These are phyloP conservation scores for Aspergillus terreus DNA, from an alignment of 2,329 filamentous ascomycete genomes.

Conservation along the genomic window DNA sequence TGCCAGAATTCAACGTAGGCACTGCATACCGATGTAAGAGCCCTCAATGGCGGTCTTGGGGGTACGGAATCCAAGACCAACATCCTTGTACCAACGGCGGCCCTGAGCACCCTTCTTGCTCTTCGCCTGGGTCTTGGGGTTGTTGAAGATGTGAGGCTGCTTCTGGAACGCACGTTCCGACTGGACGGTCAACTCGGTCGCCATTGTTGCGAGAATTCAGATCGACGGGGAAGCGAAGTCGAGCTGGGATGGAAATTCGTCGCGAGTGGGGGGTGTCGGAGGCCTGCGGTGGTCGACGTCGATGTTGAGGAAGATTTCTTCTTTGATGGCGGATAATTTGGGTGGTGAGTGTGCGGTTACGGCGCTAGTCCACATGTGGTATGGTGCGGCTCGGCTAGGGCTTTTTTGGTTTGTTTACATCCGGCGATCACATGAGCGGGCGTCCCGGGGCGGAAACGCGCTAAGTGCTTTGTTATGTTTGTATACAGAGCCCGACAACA, in stretches of 20 bases:
- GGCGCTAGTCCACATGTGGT: slow-evolving; percentile 28
- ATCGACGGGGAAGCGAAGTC: slow-evolving; percentile 40
- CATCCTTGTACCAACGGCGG: slow-evolving; percentile 99
- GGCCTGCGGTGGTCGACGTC: slow-evolving; percentile 35
- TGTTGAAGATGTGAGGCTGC: slow-evolving; percentile 99
- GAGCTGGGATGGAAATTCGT: slow-evolving; percentile 31
- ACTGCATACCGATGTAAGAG: slow-evolving; percentile 91
- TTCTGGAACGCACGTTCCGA: slow-evolving; percentile 99
- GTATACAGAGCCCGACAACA: not conserved
- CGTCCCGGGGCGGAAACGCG: slow-evolving; percentile 25
- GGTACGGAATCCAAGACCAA: slow-evolving; percentile 98
- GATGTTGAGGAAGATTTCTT: slow-evolving; percentile 41
- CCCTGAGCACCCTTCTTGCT: slow-evolving; percentile 81
- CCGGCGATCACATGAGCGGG: slow-evolving; percentile 27
- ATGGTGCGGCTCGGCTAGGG: slow-evolving; percentile 38
- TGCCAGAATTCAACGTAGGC: slow-evolving; percentile 22
- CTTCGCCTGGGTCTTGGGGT: slow-evolving; percentile 88
- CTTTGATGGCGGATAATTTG: slow-evolving; percentile 31
- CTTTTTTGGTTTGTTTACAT: slow-evolving; percentile 43
- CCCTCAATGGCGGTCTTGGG: slow-evolving; percentile 99
- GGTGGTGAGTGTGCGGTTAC: slow-evolving; percentile 35
- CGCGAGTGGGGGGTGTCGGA: slow-evolving; percentile 28
- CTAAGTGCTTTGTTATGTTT: slow-evolving; percentile 8
- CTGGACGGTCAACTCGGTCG: slow-evolving; percentile 98
- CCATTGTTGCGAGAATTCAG: slow-evolving; percentile 68